A percentile compares a stretch with the other conserved stretches of the same genome.
phyloP scores from a whole-genome alignment of 1,284 basidiomycete genomes.

The Marasmius oreades region DNA sequence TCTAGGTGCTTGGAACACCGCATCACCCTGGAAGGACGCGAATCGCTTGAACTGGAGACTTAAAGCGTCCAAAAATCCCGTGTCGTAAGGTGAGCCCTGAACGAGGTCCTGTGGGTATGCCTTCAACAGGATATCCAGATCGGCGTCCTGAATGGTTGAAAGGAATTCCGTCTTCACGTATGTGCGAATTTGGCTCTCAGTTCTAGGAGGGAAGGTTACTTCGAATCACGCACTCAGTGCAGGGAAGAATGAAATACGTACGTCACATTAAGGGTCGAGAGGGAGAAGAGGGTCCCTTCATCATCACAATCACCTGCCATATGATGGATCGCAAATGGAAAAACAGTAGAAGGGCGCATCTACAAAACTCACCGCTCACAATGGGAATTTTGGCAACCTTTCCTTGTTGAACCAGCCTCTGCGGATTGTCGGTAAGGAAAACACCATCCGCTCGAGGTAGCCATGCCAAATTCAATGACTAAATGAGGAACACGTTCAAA shows the following conservation, averaged over 20 bases:
- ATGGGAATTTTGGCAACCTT: conserved; percentile 44
- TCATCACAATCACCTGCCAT: conserved; percentile 42
- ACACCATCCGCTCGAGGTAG: conserved; percentile 48
- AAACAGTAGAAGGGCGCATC: no score
- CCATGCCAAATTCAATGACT: conserved; percentile 42
- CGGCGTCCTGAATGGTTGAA: conserved; percentile 22
- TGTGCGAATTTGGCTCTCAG: conserved; percentile 29
- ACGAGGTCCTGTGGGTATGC: conserved; percentile 42
- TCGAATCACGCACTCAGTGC: neutral
- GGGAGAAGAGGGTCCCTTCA: conserved; percentile 50
- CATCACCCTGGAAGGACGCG: conserved; percentile 48
- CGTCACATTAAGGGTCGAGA: conserved; percentile 41
- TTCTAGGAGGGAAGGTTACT: conserved; percentile 24
- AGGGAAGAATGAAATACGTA: conserved; percentile 16
- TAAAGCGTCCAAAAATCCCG: conserved; percentile 39
- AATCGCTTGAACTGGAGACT: conserved; percentile 52
- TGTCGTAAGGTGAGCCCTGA: conserved; percentile 50
- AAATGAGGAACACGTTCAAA: neutral
- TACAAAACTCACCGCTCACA: conserved; percentile 32
- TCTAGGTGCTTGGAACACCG: conserved; percentile 52
- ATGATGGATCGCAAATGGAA: no score
- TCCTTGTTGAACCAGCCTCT: conserved; percentile 35
- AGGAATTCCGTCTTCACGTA: conserved; percentile 35
- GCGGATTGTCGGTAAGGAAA: conserved; percentile 42
- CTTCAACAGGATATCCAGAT: conserved; percentile 29